phyloP scores from a whole-genome alignment of 768 basidiomycete species.

The Suillus luteus region DNA sequence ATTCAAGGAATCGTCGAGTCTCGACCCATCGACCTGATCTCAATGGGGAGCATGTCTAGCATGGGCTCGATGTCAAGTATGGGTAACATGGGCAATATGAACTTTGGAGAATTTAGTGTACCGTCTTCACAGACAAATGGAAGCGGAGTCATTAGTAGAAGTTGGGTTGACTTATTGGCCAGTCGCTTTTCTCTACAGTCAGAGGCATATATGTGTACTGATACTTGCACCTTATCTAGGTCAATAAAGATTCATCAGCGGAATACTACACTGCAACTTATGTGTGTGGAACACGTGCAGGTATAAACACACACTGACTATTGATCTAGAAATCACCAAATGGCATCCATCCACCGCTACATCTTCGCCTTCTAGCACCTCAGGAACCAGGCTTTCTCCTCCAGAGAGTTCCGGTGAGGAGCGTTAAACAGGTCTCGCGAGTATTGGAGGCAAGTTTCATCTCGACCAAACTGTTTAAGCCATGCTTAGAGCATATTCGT shows the following conservation, averaged over 20 bases:
- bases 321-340: slow-evolving; percentile 60
- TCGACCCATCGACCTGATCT: neutral
- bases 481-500: slow-evolving; percentile 3
- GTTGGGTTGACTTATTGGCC: slow-evolving; percentile 35
- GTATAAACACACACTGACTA: slow-evolving; percentile 10
- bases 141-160: slow-evolving; percentile 17
- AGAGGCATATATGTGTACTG: neutral
- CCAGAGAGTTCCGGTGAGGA: slow-evolving; percentile 69
- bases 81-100: slow-evolving; percentile 31
- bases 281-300: slow-evolving; percentile 42
- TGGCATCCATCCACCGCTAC: slow-evolving; percentile 66
- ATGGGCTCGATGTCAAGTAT: slow-evolving; percentile 29
- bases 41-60: slow-evolving; percentile 25
- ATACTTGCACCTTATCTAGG: slow-evolving; percentile 38
- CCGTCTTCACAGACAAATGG: slow-evolving; percentile 24
- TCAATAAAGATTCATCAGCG: slow-evolving; percentile 53
- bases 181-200: slow-evolving; percentile 16
- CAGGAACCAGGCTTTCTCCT: slow-evolving; percentile 78
- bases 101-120: slow-evolving; percentile 26
- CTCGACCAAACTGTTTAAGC: neutral
- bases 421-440: slow-evolving; percentile 72
- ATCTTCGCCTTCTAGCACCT: slow-evolving; percentile 64
- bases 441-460: slow-evolving; percentile 60
- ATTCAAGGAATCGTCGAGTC: slow-evolving; percentile 64
- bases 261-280: slow-evolving; percentile 71